These are phyloP conservation scores for Phytophthora sansomeana DNA, from an alignment of 352 stramenopile species.

Conservation along the genomic window DNA sequence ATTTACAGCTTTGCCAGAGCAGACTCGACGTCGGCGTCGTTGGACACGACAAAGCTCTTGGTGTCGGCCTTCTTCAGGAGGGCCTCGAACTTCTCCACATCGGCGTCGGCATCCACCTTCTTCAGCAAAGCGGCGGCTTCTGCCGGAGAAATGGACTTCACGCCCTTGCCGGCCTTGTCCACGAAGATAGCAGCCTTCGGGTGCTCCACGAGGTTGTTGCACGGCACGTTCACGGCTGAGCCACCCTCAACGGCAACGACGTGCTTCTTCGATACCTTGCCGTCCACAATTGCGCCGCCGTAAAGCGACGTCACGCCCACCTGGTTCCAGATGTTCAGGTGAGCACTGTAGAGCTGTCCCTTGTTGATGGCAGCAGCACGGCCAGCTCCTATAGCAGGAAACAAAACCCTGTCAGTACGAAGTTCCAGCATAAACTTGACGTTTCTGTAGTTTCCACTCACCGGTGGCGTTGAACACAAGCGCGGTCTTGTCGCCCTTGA, in stretches of 20 bases:
- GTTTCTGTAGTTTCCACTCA: slow-evolving; percentile 16
- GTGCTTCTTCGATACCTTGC: slow-evolving; percentile 69
- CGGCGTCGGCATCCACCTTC: slow-evolving; percentile 52
- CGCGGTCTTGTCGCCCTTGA: slow-evolving; percentile 71
- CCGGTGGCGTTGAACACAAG: slow-evolving; percentile 76
- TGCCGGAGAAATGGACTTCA: slow-evolving; percentile 68
- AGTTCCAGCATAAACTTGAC: not conserved
- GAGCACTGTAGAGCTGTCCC: slow-evolving; percentile 66
- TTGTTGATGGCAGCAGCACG: slow-evolving; percentile 73
- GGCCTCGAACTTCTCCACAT: slow-evolving; percentile 72
- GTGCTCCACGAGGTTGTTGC: slow-evolving; percentile 80
- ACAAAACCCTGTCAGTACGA: not conserved
- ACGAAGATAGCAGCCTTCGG: slow-evolving; percentile 73
- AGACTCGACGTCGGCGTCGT: slow-evolving; percentile 63
- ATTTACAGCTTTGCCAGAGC: slow-evolving; percentile 73
- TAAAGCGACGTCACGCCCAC: slow-evolving; percentile 75
- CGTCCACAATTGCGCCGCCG: slow-evolving; percentile 70
- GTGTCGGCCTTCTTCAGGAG: slow-evolving; percentile 68
- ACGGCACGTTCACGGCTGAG: slow-evolving; percentile 71
- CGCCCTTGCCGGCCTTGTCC: slow-evolving; percentile 59
- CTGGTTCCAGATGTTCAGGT: slow-evolving; percentile 80
- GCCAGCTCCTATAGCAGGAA: slow-evolving; percentile 35
- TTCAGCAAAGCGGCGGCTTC: slow-evolving; percentile 60
- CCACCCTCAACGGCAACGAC: slow-evolving; percentile 55
- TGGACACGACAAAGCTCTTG: slow-evolving; percentile 74